Base-by-base conservation (phyloP, 495 filamentous ascomycete species). In the Penicillium ucsense region DNA sequence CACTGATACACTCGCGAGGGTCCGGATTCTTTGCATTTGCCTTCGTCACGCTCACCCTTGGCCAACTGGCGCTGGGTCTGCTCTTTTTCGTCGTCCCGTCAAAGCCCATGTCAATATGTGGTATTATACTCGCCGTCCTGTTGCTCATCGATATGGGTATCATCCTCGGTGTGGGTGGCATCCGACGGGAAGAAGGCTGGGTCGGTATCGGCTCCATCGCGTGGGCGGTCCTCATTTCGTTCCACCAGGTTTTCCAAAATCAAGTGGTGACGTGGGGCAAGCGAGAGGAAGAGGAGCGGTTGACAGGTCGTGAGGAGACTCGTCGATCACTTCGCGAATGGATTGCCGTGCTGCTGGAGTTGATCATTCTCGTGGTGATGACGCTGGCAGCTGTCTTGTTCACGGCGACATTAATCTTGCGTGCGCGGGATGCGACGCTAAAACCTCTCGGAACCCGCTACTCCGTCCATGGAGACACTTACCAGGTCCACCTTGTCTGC, bases 191-290 rank as follows among this genome's bases (percentile, higher is more conserved):
- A 68, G 92, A 95, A 69, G 80, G 88, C 28, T 90, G 87, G 85
- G 85, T 89, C 4, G 92, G 92, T 5, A 86, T 92, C 45, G 86
- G 78, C 5, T 88, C 84, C 27, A 84, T 92, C 3, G 63, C 88
- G 36, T 95, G 89, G 87, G 81, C 81, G 35, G 71, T 74, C 6
- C 38, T 83, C 29, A 81, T 89, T 30, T 69, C 75, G 28, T 48
- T 75, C 38, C 89, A 82, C 75, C 80, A 75, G 49, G 68, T 84
- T 43, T 45, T 76, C 6, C 74, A 75, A 44, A 82, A 82, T 59
- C 70, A 84, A n/a, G 74, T 85, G 6, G 92, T 98, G 9, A 75
- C 82, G 43, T 94, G 88, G 82, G 92, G 91, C 28, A 96, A 96
- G 63, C 70, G 68, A 0, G 86, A 95, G 52, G 92, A 98, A 59